Evolutionary conservation across 2,329 filamentous ascomycete species (phyloP), one percentile per base, ranked within the genome.

Genomic region (Pseudogymnoascus sp.): DNA sequence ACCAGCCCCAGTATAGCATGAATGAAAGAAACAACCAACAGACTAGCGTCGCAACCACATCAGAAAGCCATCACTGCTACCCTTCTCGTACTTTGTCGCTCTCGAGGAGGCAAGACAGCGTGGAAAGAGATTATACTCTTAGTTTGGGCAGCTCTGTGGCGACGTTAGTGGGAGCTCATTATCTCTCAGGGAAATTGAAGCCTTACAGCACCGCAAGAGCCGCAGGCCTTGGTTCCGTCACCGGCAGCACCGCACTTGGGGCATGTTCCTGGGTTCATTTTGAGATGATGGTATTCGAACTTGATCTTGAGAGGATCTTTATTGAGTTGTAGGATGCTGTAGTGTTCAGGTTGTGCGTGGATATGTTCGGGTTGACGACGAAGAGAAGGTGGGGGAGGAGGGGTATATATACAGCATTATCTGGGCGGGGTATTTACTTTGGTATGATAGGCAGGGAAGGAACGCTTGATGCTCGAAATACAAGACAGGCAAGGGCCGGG

Each of bases 1-100:
- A 56, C 9, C 49, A 12, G n/a, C 14, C 7, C 43, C n/a, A 28
- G 49, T 56, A 34, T 56, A 56, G 9, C 28, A 56, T 34, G 36
- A 56, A 56, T 36, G 9, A 56, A 36, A 14, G 2, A 56, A 36
- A 36, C 16, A 34, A 34, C 49, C 28, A 18, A 21, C 49, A 56
- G 28, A 56, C 49, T 21, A 34, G 11, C 49, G 28, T 56, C 49
- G 49, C 49, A 56, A 34, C 28, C 49, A 34, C n/a, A 36, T 56
- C 49, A 36, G 18, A 56, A 36, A 31, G 9, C 64, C 61, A 63
- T 14, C 67, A 65, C 61, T 61, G 63, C 23, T 42, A 56, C 59
- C 31, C 72, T 77, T 77, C 77, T 78, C 76, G 67, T 34, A 34
- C 25, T 56, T 56, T 56, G 49, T 56, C 49, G 49, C 28, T 56